A percentile compares a stretch with the other conserved stretches of the same genome.
Conservation (phyloP, 768 basidiomycete genomes). For the Cystofilobasidium bisporidii region DNA sequence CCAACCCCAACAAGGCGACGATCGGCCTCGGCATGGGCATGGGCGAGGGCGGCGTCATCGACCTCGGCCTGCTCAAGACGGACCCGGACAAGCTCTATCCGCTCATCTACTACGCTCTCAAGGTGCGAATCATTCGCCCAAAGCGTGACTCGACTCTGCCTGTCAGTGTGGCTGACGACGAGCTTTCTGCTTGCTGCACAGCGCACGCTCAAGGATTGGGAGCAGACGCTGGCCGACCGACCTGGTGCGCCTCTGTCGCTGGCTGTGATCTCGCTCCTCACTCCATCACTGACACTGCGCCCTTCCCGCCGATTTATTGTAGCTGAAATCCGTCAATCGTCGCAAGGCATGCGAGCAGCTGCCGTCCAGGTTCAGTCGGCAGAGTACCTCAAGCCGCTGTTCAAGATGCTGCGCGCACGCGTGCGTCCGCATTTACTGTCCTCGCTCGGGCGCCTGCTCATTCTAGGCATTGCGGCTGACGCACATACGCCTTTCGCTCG, state of each 20-base stretch:
- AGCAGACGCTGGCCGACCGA: slow-evolving; percentile 82
- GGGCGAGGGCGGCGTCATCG: slow-evolving; percentile 52
- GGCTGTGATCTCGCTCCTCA: too few relatives aligned
- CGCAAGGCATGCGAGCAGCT: slow-evolving; percentile 85
- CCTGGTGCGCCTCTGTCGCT: slow-evolving; percentile 56
- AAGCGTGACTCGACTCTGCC: background rate
- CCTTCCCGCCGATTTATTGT: background rate
- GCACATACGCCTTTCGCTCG: too few relatives aligned
- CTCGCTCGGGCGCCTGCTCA: background rate
- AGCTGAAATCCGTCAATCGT: slow-evolving; percentile 79
- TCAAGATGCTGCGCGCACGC: slow-evolving; percentile 77
- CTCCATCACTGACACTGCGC: background rate
- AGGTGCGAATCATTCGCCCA: slow-evolving; percentile 41
- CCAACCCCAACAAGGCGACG: slow-evolving; percentile 41
- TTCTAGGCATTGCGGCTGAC: too few relatives aligned
- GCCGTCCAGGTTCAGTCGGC: slow-evolving; percentile 93
- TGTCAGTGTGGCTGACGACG: background rate
- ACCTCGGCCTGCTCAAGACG: slow-evolving; percentile 70
- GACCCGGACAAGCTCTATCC: slow-evolving; percentile 95
- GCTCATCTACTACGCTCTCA: slow-evolving; percentile 89
- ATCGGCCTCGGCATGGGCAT: slow-evolving; percentile 34
- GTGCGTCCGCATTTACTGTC: slow-evolving; percentile 46
- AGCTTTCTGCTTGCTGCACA: background rate
- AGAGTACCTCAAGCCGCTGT: slow-evolving; percentile 91
- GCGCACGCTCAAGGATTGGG: slow-evolving; percentile 83